A percentile compares a stretch with the other conserved stretches of the same genome.
Evolutionary conservation across 2,329 filamentous ascomycete species (phyloP).

Genomic region (Elsinoe arachidis): DNA sequence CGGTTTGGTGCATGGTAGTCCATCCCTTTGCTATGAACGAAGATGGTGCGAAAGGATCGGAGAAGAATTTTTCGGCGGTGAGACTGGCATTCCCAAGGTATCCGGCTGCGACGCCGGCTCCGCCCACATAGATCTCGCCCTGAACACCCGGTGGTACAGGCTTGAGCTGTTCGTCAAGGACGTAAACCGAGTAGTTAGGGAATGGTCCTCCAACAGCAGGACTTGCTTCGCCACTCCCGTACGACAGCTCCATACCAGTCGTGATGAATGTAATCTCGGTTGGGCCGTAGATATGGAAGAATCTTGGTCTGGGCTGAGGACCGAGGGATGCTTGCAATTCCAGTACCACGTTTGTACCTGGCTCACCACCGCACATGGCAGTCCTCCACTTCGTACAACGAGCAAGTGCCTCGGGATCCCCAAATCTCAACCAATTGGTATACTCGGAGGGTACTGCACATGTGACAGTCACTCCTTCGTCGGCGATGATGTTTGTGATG

Average conservation of each 20-base stretch:
- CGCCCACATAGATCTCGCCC: slow-evolving; percentile 38
- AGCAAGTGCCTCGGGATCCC: neutral
- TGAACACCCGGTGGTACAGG: slow-evolving; percentile 33
- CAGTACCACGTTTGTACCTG: slow-evolving; percentile 10
- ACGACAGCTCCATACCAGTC: slow-evolving; percentile 10
- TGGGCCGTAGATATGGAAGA: slow-evolving; percentile 25
- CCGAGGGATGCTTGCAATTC: slow-evolving; percentile 10
- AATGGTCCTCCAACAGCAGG: slow-evolving; percentile 21
- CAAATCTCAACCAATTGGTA: slow-evolving; percentile 18
- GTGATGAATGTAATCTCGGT: slow-evolving; percentile 20
- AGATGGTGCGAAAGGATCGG: neutral
- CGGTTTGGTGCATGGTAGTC: slow-evolving; percentile 30
- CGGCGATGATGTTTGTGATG: slow-evolving; percentile 31
- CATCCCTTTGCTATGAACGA: neutral
- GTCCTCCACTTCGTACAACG: slow-evolving; percentile 21
- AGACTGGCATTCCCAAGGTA: slow-evolving; percentile 26
- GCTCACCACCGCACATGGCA: slow-evolving; percentile 30
- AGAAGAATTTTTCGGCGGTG: slow-evolving; percentile 1
- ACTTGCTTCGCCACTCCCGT: neutral
- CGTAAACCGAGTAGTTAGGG: slow-evolving; percentile 32
- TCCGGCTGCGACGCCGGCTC: slow-evolving; percentile 29
- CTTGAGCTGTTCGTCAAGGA: slow-evolving; percentile 33
- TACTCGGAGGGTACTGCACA: slow-evolving; percentile 37
- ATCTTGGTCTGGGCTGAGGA: slow-evolving; percentile 11
- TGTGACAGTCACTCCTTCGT: slow-evolving; percentile 32